Base-by-base conservation (phyloP, 129 eudicot species). In the Centella asiatica region DNA sequence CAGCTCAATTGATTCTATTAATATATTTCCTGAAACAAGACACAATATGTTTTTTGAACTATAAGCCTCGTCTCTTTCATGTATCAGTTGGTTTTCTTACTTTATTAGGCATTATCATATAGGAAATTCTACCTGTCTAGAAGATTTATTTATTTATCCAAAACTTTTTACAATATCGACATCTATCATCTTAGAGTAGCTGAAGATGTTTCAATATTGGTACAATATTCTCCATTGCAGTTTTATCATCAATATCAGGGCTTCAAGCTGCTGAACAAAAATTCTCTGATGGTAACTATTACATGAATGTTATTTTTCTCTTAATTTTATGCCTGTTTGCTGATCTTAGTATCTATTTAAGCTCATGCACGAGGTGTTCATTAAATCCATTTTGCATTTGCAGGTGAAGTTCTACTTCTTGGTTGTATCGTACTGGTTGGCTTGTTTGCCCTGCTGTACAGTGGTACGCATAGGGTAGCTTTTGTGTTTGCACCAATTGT, bases 401-500 rank as follows among this genome's bases (percentile, higher is more conserved):
- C 60, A 88, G 96, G 85, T 59, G 81, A 47, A 34, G 79, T 82
- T 47, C 66, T 77, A 29, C 69, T 73, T 46, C 23, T 89, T 45
- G 72, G 87, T 48, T 89, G 95, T 65, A 80, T 80, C 52, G 69
- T 85, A 67, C 76, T 89, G 81, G 81, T 89, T 61, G 85, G 97
- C 32, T 67, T 89, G 57, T 89, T 85, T 54, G 90, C 97, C 37
- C 65, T 85, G 70, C 97, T 85, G 74, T 95, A 89, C 72, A 25
- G 23, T 54, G 97, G 97, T 19, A 89, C 97, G 67, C 90, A 83
- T 64, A 80, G 77, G 77, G 90, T 89, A 37, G 95, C 88, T 47
- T 53, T 80, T 70, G 34, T 76, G 26, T 89, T 89, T 85, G 95
- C 97, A 23, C 97, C 97, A 2, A 71, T 85, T 37, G 74, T 89